Evolutionary conservation across 768 basidiomycete species (phyloP).

Genomic region (Auriscalpium vulgare): DNA sequence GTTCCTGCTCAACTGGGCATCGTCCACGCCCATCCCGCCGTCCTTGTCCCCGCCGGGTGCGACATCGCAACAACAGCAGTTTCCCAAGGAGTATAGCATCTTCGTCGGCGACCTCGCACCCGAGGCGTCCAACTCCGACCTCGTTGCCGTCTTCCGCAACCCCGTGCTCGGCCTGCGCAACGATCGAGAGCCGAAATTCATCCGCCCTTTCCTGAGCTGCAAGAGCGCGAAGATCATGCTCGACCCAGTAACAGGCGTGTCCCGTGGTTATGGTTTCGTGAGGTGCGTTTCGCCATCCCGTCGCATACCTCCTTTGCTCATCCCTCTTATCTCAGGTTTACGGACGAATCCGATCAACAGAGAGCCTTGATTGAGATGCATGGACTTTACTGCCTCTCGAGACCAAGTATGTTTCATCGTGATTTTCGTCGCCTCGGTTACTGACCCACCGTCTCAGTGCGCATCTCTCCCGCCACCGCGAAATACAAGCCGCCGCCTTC

Average conservation of each 20-base stretch:
- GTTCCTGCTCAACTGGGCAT: conserved; percentile 78
- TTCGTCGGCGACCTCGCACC: conserved; percentile 93
- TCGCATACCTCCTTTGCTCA: too few species aligned
- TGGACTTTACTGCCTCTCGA: conserved; percentile 80
- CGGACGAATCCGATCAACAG: conserved; percentile 82
- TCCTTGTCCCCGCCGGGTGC: conserved; percentile 26
- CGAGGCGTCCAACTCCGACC: conserved; percentile 89
- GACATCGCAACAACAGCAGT: conserved; percentile 41
- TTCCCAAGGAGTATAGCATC: conserved; percentile 83
- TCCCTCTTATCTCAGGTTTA: conserved; percentile 47
- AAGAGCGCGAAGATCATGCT: conserved; percentile 96
- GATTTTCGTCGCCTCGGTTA: conserved; percentile 11
- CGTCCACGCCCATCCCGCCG: conserved; percentile 28
- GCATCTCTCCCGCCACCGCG: conserved; percentile 83
- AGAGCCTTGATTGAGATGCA: conserved; percentile 90
- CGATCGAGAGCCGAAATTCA: conserved; percentile 83
- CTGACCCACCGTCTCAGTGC: conserved; percentile 47
- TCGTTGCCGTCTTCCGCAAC: conserved; percentile 90
- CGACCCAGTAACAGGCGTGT: conserved; percentile 83
- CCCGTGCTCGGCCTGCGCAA: conserved; percentile 79
- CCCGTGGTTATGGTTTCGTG: conserved; percentile 89
- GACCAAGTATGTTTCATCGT: conserved; percentile 57
- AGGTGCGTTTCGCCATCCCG: conserved; percentile 38
- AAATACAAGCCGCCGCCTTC: conserved; percentile 63
- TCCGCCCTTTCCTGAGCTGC: conserved; percentile 83